Percentiles rank a stretch among this genome's conserved stretches.
Conservation (phyloP, 257 asterid species). For the Eucommia ulmoides region DNA sequence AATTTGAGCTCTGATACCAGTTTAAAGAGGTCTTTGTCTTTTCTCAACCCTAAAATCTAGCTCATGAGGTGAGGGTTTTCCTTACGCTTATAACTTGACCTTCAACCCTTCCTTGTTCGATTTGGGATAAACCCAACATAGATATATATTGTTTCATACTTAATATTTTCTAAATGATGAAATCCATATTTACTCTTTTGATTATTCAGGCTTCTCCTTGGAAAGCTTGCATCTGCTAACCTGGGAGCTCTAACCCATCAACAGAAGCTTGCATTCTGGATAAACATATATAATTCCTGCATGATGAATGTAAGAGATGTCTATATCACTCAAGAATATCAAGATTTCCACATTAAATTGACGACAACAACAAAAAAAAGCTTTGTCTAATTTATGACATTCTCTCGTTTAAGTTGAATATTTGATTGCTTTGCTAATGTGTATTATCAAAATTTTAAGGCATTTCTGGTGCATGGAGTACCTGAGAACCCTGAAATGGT, state of each 20-base stretch:
- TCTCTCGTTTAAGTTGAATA: background rate
- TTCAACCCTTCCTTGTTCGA: too few relatives aligned
- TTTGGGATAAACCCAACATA: too few relatives aligned
- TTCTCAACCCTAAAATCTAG: too few relatives aligned
- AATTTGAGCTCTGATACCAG: too few relatives aligned
- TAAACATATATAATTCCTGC: conserved; percentile 68
- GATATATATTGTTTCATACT: background rate
- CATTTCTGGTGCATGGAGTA: conserved; percentile 64
- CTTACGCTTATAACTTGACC: too few relatives aligned
- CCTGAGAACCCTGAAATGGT: conserved; percentile 48
- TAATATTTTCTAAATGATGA: background rate
- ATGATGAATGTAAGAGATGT: conserved; percentile 53
- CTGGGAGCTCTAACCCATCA: conserved; percentile 56
- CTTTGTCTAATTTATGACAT: background rate
- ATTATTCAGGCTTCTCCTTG: conserved; percentile 51
- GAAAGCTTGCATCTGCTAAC: conserved; percentile 46
- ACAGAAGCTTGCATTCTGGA: conserved; percentile 88
- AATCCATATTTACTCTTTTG: background rate
- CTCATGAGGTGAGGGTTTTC: too few relatives aligned
- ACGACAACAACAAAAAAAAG: background rate
- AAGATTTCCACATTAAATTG: background rate
- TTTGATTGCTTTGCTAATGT: background rate
- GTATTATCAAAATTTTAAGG: conserved; percentile 26
- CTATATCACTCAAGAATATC: background rate
- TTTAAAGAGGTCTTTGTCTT: too few relatives aligned